Percentiles rank a stretch among this genome's conserved stretches.
phyloP scores from a whole-genome alignment of 192 early-diverging fungal species.

The Dimargaris xerosporica region DNA sequence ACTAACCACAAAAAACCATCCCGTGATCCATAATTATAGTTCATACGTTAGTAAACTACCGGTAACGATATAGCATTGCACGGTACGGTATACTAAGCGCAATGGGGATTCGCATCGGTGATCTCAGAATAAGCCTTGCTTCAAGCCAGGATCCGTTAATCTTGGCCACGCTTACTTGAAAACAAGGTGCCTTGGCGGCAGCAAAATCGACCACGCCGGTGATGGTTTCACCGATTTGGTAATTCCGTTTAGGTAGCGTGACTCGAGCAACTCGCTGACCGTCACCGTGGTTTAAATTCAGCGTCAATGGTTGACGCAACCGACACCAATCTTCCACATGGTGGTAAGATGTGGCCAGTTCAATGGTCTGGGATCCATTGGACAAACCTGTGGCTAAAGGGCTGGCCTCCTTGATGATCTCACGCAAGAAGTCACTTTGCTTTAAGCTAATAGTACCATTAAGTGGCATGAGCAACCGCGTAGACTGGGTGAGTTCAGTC shows the following conservation, averaged over 20 bases:
- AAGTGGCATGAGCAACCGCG: background rate
- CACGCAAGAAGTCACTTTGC: background rate
- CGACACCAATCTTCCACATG: slow-evolving; percentile 4
- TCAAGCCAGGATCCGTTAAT: too few relatives aligned
- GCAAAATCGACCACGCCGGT: background rate
- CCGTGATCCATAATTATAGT: too few relatives aligned
- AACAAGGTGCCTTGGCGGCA: background rate
- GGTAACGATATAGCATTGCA: too few relatives aligned
- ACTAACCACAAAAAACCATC: too few relatives aligned
- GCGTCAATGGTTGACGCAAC: background rate
- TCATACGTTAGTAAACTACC: too few relatives aligned
- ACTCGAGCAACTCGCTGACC: slow-evolving; percentile 1
- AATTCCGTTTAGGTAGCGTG: background rate
- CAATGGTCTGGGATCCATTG: background rate
- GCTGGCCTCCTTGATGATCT: background rate
- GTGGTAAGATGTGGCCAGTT: background rate
- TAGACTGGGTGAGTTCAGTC: background rate
- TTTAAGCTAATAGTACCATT: background rate
- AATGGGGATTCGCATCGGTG: too few relatives aligned
- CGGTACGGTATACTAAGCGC: too few relatives aligned
- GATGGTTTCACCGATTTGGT: slow-evolving; percentile 9
- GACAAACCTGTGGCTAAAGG: background rate
- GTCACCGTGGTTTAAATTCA: background rate
- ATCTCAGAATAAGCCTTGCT: too few relatives aligned
- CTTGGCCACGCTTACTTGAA: too few relatives aligned